Conservation (phyloP, 176 grass and related monocot genomes). For the Cocos nucifera region DNA sequence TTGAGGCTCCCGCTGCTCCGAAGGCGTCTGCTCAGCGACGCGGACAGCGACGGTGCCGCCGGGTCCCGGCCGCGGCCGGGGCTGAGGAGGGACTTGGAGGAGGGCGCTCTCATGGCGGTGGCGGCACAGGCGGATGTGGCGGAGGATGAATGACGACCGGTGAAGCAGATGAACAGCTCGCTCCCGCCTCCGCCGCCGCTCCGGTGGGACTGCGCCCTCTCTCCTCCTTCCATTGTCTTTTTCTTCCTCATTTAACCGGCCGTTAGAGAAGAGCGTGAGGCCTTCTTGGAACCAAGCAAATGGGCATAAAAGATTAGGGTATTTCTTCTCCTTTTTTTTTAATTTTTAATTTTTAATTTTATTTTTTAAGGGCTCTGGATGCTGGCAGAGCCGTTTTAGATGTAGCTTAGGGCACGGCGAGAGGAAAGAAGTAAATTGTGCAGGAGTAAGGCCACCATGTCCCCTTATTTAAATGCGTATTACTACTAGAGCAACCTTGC, state of each 20-base stretch:
- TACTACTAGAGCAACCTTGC: too few species aligned
- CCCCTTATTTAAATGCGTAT: too few species aligned
- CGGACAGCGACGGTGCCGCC: conserved; percentile 40
- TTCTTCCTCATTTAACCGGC: not conserved
- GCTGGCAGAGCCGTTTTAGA: too few species aligned
- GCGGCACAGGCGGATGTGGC: conserved; percentile 10
- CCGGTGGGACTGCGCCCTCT: not conserved
- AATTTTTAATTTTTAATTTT: too few species aligned
- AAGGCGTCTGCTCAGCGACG: conserved; percentile 66
- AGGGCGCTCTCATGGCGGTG: conserved; percentile 20
- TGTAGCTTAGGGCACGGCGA: too few species aligned
- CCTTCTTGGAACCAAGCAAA: too few species aligned
- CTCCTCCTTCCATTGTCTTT: not conserved
- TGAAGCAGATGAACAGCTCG: conserved; percentile 76
- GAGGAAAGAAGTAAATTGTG: too few species aligned
- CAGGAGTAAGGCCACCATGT: too few species aligned
- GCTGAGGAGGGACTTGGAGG: conserved; percentile 46
- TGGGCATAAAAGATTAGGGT: too few species aligned
- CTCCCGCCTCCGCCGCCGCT: conserved; percentile 5
- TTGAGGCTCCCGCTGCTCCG: conserved; percentile 76
- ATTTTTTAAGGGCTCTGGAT: too few species aligned
- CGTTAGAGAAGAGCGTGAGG: too few species aligned
- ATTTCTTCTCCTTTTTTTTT: too few species aligned
- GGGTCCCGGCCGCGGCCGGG: conserved; percentile 38
- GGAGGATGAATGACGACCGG: conserved; percentile 29